Base-by-base conservation (phyloP, 129 eudicot species). In the Flaveria bidentis region DNA sequence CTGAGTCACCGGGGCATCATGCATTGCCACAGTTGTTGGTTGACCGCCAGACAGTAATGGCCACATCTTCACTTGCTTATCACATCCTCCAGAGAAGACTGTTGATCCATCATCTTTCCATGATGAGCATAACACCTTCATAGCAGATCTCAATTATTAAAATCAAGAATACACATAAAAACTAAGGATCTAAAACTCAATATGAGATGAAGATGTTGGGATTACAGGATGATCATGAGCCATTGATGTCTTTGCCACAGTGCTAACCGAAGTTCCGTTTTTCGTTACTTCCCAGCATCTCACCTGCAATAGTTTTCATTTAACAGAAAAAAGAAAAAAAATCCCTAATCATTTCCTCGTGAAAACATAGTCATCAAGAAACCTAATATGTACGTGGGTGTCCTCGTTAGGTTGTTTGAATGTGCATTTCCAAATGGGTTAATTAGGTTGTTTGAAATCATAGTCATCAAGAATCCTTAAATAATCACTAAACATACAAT, bases 31-130 rank as follows among this genome's bases (percentile, higher is more conserved):
- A 17, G 95, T 87, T 25, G 87, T 87, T 2, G 99, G 88, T 70
- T 91, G 96, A 63, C 91, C 91, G 76, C 95, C 96, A 55, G 91
- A 84, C 44, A 85, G 72, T 42, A 94, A 79, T 2, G 86, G 94
- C 99, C 97, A 95, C 99, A 91, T 95, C 72, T 95, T 95, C 33
- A 81, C 97, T 82, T 91, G 97, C 80, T 95, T 95, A 68, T 95
- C 99, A 82, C 99, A 95, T 69, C 99, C 99, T 44, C 97, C 94
- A 70, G 96, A 87, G 74, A 95, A 95, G 66, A 95, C 97, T 5
- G 99, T 89, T 53, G 97, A 81, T 58, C 99, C 99, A 63, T 95
- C 99, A 82, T 95, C 99, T 76, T 95, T 95, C 99, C 99, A 95
- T 33, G 99, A 47, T 67, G 97, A 89, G 79, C 99, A 95, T 55